Evolutionary conservation across 1,284 basidiomycete species (phyloP), one percentile per base, ranked within the genome.

Genomic region (Ustilago sp.): DNA sequence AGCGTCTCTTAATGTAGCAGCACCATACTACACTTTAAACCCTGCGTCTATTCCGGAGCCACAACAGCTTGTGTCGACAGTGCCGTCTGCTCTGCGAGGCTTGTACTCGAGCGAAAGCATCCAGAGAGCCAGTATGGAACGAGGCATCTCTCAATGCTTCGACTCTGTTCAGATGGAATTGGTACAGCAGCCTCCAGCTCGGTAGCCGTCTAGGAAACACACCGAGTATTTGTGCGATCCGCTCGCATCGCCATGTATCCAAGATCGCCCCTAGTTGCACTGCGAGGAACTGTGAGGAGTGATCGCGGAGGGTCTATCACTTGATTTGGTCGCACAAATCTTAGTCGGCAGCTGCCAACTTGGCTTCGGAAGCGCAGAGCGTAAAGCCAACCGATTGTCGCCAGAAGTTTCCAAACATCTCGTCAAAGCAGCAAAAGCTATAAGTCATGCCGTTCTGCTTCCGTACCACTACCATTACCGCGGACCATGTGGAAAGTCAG

Each of bases 71-170:
- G 67, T 64, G 12, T 61, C 73, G 0, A 58, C 65, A 0, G 63
- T 73, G n/a, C 66, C 74, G 17, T 66, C 60, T 31, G 74, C 74
- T 0, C 56, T 77, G 34, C 58, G 63, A 11, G 59, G 62, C 0
- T 73, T 53, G 17, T 77, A 77, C 36, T 59, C 69, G 28, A 65
- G 69, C 36, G 60, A 72, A 31, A 34, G 32, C 19, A 54, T 64
- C 11, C 73, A 71, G 59, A 51, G 64, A 7, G 41, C 61, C 8
- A 55, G 31, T 11, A 43, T 51, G 4, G 54, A 43, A 5, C 31
- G 51, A 39, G 64, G 50, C 0, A 19, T 76, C 38, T 50, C 64
- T 2, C 70, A 77, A 28, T 74, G 70, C 67, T 58, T 77, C 57
- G 61, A 63, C 13, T 51, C 59, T 1, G 54, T 70, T 3, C 63